Base-by-base conservation (phyloP, 169 alveolate species). In the Eimeria necatrix region DNA sequence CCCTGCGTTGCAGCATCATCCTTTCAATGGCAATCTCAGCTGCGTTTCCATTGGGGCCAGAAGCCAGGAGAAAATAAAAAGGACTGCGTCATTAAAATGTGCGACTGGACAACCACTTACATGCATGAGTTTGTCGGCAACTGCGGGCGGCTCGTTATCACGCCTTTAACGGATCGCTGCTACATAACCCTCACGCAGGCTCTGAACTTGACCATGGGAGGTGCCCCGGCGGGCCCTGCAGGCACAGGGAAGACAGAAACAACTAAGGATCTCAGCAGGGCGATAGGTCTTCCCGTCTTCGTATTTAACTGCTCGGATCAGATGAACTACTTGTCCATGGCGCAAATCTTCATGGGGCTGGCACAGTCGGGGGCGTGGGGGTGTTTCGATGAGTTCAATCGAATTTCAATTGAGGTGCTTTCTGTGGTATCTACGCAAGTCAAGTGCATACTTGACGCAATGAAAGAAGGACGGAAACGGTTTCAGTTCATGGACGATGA, bases 241-340 rank as follows among this genome's bases (percentile, higher is more conserved):
- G 99, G 99, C 2, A 98, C 99, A 3, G 99, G 99, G n/a, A 98
- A 98, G 97, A 98, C 99, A 56, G 99, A 98, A 96, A 98, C 99
- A 64, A 99, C 97, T 49, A 98, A 98, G 96, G 99, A 98, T 96
- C 96, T 98, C 97, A 99, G 99, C 81, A 96, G 99, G 78, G 98
- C 99, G 4, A 95, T 98, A 94, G 99, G 99, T 51, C 98, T 98
- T 24, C 98, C 97, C 94, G 99, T 98, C 94, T 98, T 98, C 68
- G 99, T 98, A 68, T 98, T 99, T 74, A 98, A 98, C 97, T 98
- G 99, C 97, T 98, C 99, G 60, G 99, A 98, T 93, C 98, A 98
- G 95, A 99, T 98, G 93, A 97, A 99, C 94, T 98, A 97, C 97
- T 96, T 97, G 96, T 99, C 98, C 94, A 98, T 98, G 99, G 99